Percentiles rank a stretch among this genome's conserved stretches.
Conservation (phyloP, 176 grass and related monocot species). For the Echinochloa phyllopogon region DNA sequence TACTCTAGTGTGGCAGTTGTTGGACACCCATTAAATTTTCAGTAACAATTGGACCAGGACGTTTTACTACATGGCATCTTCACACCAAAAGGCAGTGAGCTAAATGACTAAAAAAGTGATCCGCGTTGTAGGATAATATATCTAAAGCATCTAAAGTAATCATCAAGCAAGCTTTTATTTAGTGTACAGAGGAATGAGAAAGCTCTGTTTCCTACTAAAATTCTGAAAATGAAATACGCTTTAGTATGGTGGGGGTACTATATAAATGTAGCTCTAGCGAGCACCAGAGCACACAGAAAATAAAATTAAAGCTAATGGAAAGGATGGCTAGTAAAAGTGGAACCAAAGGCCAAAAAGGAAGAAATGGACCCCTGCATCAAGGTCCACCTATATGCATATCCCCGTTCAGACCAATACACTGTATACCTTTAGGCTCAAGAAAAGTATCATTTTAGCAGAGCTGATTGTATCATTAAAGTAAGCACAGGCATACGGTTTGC, state of each 20-base stretch:
- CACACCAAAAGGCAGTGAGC: conserved; percentile 29
- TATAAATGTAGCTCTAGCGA: conserved; percentile 25
- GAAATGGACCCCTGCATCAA: neutral
- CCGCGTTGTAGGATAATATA: conserved; percentile 9
- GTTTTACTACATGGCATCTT: conserved; percentile 29
- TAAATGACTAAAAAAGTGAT: conserved; percentile 3
- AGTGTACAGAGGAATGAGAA: conserved; percentile 29
- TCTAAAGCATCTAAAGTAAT: conserved; percentile 31
- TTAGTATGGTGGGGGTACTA: conserved; percentile 34
- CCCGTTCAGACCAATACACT: conserved; percentile 24
- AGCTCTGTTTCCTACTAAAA: conserved; percentile 16
- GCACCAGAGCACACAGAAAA: neutral
- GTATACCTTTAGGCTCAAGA: conserved; percentile 19
- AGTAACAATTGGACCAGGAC: conserved; percentile 15
- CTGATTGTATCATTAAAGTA: conserved; percentile 11
- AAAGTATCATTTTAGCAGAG: neutral
- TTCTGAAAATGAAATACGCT: conserved; percentile 16
- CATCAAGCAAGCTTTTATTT: conserved; percentile 40
- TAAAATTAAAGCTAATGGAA: conserved; percentile 37
- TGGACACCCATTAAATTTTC: conserved; percentile 21
- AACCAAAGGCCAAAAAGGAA: conserved; percentile 7
- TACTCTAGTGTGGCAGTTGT: neutral
- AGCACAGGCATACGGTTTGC: neutral
- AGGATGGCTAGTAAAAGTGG: conserved; percentile 18
- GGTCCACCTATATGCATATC: conserved; percentile 17